Evolutionary conservation across 306 rosid genomes (phyloP), one percentile per base, ranked within the genome.

Genomic region (Fragaria ananassa): DNA sequence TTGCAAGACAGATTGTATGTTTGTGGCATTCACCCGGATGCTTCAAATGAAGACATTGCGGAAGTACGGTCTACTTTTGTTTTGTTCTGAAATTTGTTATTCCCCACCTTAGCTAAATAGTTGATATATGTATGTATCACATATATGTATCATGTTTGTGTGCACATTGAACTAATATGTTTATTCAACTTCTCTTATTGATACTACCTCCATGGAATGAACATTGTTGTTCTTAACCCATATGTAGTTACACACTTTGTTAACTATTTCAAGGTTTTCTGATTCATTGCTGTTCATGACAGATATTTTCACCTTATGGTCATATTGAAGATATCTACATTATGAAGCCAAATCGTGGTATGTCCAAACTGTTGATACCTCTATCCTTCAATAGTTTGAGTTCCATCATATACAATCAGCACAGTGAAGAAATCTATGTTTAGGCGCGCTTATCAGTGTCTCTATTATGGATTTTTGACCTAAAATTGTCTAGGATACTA

Each of bases 241-340:
- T n/a, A 37, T 72, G 54, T 54, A 11, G 23, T 54, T 56, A 54
- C 57, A 13, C 39, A 39, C 66, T 71, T 2, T 25, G n/a, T 34
- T 47, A 72, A 37, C 39, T 58, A 13, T 57, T 42, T 56, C 53
- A 57, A 57, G 42, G 54, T 50, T 44, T 35, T 54, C 35, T 14
- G 63, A 53, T 75, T 75, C 78, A 37, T 60, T 84, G 42, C 58
- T 83, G 75, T 79, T 68, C 75, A 56, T 21, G 65, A 62, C 91
- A 94, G 98, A 87, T 94, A 84, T 94, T 94, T 89, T 90, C 95
- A 25, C 83, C 92, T 68, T 90, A 84, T 77, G 97, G 97, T 68
- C 71, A 77, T 78, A 56, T 94, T 58, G 92, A 90, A 81, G 95
- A 94, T 77, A 72, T 94, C 83, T 85, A 74, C 89, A 74, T 91